Conservation (phyloP, 1,139 yeast species). For the Hyphopichia fennica region DNA sequence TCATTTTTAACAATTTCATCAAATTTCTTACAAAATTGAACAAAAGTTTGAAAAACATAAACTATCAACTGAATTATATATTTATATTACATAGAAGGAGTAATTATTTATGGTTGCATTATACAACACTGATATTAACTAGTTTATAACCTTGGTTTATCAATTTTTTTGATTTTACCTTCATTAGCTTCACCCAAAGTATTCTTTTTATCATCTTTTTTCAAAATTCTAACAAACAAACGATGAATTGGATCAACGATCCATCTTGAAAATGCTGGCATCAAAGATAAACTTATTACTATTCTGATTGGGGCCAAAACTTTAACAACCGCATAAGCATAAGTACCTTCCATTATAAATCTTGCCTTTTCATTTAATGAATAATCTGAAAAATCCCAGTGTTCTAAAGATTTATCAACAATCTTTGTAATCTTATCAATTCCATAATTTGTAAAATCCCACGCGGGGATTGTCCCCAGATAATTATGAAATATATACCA, state of each 20-base stretch:
- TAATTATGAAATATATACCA: constrained; percentile 74
- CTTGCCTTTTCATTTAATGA: constrained; percentile 54
- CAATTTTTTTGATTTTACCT: constrained; percentile 17
- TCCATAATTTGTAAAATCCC: constrained; percentile 69
- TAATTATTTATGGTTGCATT: no score
- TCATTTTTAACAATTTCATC: no score
- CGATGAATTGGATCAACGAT: constrained; percentile 52
- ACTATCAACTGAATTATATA: no score
- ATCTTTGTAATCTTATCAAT: constrained; percentile 60
- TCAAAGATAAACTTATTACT: constrained; percentile 53
- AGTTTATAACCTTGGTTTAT: constrained; percentile 32
- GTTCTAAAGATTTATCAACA: constrained; percentile 47
- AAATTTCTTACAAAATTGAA: no score
- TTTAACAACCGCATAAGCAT: constrained; percentile 81
- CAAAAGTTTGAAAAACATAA: no score
- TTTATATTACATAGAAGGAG: no score
- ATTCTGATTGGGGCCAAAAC: constrained; percentile 60
- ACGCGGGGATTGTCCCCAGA: constrained; percentile 30
- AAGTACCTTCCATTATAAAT: constrained; percentile 79
- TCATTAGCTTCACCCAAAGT: not conserved
- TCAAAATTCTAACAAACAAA: no score
- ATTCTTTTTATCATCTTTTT: constrained; percentile 29
- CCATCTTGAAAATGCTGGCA: constrained; percentile 68
- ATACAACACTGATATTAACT: not conserved
- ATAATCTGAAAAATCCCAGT: constrained; percentile 33